Conservation (phyloP, 192 early-diverging fungal species). For the Backusella sp. region DNA sequence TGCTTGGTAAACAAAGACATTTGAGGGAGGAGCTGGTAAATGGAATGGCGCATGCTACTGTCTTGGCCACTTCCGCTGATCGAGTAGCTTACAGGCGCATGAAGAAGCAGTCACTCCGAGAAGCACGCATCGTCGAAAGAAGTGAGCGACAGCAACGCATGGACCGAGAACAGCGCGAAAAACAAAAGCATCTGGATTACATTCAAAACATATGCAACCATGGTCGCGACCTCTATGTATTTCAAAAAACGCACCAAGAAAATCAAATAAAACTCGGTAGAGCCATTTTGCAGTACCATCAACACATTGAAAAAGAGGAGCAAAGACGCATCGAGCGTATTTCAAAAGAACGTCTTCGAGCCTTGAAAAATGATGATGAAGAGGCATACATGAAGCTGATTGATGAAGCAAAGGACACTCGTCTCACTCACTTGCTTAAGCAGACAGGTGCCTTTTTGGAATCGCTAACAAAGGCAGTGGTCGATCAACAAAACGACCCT, state of each 20-base stretch:
- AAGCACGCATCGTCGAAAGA: slow-evolving; percentile 84
- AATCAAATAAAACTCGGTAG: slow-evolving; percentile 78
- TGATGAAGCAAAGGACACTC: slow-evolving; percentile 95
- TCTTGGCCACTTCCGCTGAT: slow-evolving; percentile 77
- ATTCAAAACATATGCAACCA: slow-evolving; percentile 74
- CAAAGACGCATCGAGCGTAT: slow-evolving; percentile 83
- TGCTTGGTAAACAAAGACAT: slow-evolving; percentile 77
- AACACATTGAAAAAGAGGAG: slow-evolving; percentile 90
- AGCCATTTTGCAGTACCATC: slow-evolving; percentile 74
- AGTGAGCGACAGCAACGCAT: slow-evolving; percentile 84
- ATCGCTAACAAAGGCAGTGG: slow-evolving; percentile 84
- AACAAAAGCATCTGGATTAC: slow-evolving; percentile 82
- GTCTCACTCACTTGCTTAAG: slow-evolving; percentile 86
- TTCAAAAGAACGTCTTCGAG: slow-evolving; percentile 93
- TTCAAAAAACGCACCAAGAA: slow-evolving; percentile 67
- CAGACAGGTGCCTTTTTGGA: slow-evolving; percentile 89
- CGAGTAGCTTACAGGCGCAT: slow-evolving; percentile 73
- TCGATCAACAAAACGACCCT: slow-evolving; percentile 74
- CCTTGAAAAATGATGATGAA: slow-evolving; percentile 97
- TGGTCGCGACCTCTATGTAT: slow-evolving; percentile 63
- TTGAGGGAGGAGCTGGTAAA: slow-evolving; percentile 75
- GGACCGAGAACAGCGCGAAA: slow-evolving; percentile 86
- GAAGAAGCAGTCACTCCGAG: slow-evolving; percentile 81
- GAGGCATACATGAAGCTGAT: slow-evolving; percentile 95
- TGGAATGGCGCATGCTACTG: slow-evolving; percentile 69